A percentile compares a stretch with the other conserved stretches of the same genome.
Evolutionary conservation across 2,329 filamentous ascomycete genomes (phyloP).

Genomic region (Colletotrichum orchidophilum): DNA sequence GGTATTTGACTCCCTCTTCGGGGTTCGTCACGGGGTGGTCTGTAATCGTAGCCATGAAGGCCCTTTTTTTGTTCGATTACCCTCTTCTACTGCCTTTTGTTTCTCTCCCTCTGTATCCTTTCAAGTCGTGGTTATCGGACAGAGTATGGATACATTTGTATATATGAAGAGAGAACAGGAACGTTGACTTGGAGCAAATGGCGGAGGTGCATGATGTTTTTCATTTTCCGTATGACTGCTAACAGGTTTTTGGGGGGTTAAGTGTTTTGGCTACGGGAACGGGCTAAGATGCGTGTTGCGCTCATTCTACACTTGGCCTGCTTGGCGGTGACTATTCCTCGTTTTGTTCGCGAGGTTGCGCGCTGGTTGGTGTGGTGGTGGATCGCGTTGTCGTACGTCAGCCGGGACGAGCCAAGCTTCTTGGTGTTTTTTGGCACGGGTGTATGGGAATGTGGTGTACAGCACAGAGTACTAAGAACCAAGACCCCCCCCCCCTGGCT

Average conservation of each 20-base stretch:
- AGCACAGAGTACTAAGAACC: not conserved
- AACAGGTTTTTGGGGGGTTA: not conserved
- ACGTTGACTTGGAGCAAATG: not conserved
- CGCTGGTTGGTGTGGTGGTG: not conserved
- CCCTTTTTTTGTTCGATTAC: not conserved
- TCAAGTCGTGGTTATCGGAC: not conserved
- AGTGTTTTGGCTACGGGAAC: not conserved
- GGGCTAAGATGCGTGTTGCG: not conserved
- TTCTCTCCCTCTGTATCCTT: not conserved
- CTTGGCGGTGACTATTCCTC: constrained; percentile 24
- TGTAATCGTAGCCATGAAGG: constrained; percentile 28
- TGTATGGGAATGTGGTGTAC: not conserved
- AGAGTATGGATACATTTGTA: not conserved
- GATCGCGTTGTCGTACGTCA: constrained; percentile 25
- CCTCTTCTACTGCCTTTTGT: not conserved
- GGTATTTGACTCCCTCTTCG: constrained; percentile 42
- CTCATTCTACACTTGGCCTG: constrained; percentile 17
- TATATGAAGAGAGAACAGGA: not conserved
- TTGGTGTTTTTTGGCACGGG: constrained; percentile 26
- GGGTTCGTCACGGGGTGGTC: constrained; percentile 39
- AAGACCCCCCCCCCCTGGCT: too few relatives aligned
- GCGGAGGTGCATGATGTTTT: not conserved
- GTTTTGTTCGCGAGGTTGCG: not conserved
- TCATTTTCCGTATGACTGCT: constrained; percentile 1
- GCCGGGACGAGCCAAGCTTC: constrained; percentile 26